These are phyloP conservation scores for Hansenula sp. DNA, from an alignment of 1,139 yeast species.

Conservation along the genomic window DNA sequence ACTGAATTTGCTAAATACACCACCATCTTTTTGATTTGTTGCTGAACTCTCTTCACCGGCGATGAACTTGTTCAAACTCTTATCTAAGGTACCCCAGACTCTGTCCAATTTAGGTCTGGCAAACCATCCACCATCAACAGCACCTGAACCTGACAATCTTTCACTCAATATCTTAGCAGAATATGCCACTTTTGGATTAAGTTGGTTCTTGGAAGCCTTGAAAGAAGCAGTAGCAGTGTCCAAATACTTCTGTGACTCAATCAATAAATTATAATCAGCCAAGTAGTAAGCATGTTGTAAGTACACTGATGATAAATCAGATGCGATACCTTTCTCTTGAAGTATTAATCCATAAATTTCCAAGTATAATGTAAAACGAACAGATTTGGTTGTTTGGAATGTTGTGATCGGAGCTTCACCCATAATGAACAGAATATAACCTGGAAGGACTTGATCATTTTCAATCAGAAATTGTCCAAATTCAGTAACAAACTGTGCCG, in stretches of 20 bases:
- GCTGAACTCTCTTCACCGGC: conserved; percentile 60
- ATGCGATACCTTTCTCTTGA: conserved; percentile 26
- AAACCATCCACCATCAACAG: conserved; percentile 41
- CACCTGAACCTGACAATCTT: conserved; percentile 40
- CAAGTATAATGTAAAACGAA: conserved; percentile 46
- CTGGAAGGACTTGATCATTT: conserved; percentile 35
- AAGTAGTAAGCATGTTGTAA: conserved; percentile 58
- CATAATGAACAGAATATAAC: conserved; percentile 44
- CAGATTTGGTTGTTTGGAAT: conserved; percentile 12
- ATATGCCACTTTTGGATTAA: conserved; percentile 28
- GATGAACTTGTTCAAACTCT: conserved; percentile 76
- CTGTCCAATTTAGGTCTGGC: conserved; percentile 77
- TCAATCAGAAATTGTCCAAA: conserved; percentile 47
- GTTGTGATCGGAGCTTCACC: conserved; percentile 43
- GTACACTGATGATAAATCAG: conserved; percentile 49
- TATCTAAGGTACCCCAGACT: conserved; percentile 84
- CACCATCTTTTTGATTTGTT: conserved; percentile 33
- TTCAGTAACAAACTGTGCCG: conserved; percentile 43
- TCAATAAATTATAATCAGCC: conserved; percentile 55
- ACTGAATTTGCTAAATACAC: conserved; percentile 71
- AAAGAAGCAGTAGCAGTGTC: conserved; percentile 46
- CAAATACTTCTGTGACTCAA: conserved; percentile 56
- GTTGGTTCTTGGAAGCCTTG: conserved; percentile 39
- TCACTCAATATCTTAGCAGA: conserved; percentile 39
- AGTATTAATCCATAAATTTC: conserved; percentile 70